phyloP scores from a whole-genome alignment of 2,329 filamentous ascomycete genomes.

The Fusarium luffae region DNA sequence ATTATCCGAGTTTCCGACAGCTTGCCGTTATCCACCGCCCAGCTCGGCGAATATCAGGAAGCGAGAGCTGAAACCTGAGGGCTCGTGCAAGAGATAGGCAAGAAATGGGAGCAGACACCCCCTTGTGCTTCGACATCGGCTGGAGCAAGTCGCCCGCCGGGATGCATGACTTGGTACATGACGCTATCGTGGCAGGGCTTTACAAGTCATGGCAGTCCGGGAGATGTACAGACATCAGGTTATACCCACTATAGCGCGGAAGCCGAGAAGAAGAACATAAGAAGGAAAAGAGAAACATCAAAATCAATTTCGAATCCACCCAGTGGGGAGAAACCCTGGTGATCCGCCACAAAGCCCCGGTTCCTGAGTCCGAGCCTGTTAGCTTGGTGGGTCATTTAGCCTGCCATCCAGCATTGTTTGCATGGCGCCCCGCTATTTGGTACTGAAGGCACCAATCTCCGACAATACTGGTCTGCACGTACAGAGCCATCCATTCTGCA shows the following conservation, averaged over 20 bases:
- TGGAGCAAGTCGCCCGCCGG: conserved; percentile 6
- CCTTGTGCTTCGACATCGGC: neutral
- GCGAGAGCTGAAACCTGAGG: conserved; percentile 28
- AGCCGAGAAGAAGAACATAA: neutral
- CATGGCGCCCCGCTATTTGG: conserved; percentile 37
- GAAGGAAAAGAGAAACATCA: neutral
- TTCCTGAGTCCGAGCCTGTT: conserved; percentile 30
- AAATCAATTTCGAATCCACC: conserved; percentile 9
- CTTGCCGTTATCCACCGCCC: conserved; percentile 3
- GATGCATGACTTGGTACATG: conserved; percentile 13
- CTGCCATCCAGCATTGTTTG: conserved; percentile 16
- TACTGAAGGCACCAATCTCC: conserved; percentile 29
- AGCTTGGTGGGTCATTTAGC: conserved; percentile 24
- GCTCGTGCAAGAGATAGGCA: conserved; percentile 1
- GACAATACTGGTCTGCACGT: conserved; percentile 8
- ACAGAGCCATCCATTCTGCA: neutral
- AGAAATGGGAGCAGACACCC: neutral
- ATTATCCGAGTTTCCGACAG: conserved; percentile 20
- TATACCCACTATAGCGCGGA: conserved; percentile 3
- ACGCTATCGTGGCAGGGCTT: neutral
- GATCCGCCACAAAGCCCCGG: conserved; percentile 32
- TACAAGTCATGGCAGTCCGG: conserved; percentile 14
- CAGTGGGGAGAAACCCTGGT: conserved; percentile 14
- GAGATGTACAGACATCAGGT: neutral
- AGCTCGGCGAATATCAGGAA: conserved; percentile 13